Base-by-base conservation (phyloP, 306 rosid genomes). In the Vigna reflexopilosa region DNA sequence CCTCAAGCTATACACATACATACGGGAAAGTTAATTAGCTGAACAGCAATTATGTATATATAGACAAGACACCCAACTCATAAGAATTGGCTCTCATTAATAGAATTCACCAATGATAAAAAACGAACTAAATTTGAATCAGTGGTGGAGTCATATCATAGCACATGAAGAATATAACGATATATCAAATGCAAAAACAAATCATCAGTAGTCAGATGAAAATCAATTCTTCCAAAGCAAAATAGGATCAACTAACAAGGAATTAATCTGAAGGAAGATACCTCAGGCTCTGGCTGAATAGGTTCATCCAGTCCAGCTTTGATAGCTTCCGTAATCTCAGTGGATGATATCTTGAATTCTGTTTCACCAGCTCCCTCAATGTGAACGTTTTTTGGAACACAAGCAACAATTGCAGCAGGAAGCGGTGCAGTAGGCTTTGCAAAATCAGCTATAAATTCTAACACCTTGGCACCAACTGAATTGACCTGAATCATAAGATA, bases 221-320 rank as follows among this genome's bases (percentile, higher is more conserved):
- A 64, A 56, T 47, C 16, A 58, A 32, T 14, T 45, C 50, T 65
- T 58, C 17, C 7, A 58, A 50, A 56, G 62, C 38, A 48, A 76
- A 66, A 56, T 54, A 26, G 57, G 48, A 76, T 51, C 52, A 71
- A 51, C 30, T 14, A 50, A 74, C 54, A 70, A 72, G 67, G 34
- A 50, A 32, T 49, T 34, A 54, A 77, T 38, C 80, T 61, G 66
- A 82, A 70, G 75, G 59, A 83, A 59, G 75, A 66, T 56, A 95
- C 99, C 97, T 95, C 99, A n/a, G 99, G 97, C 81, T 95, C 99
- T 62, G 97, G 91, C 86, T 86, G 91, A n/a, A 95, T 95, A 67
- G 89, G 91, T 61, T 88, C 88, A 80, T 82, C 77, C 83, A 95
- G 75, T 78, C 99, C 99, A 50, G 93, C 93, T 89, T 86, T 83